A percentile compares a stretch with the other conserved stretches of the same genome.
Conservation (phyloP, 2,329 filamentous ascomycete species). For the Truncatella angustata region DNA sequence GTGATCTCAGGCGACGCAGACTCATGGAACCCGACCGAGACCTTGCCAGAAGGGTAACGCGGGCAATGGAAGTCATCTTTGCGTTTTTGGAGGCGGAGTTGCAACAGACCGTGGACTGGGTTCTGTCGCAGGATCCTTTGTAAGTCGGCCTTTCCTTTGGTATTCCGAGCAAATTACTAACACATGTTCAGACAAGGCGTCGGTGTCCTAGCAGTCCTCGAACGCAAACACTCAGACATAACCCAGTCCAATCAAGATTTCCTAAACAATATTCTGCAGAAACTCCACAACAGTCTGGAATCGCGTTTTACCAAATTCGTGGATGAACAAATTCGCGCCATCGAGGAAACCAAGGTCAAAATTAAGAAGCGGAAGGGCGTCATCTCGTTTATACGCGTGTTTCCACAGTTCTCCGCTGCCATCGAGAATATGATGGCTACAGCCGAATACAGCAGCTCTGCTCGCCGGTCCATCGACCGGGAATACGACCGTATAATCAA, state of each 20-base stretch:
- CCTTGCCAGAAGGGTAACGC: slow-evolving; percentile 79
- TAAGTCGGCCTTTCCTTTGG: slow-evolving; percentile 44
- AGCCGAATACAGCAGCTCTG: slow-evolving; percentile 54
- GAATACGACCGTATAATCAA: slow-evolving; percentile 88
- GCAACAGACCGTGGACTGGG: slow-evolving; percentile 80
- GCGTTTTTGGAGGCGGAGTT: slow-evolving; percentile 77
- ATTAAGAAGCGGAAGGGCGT: slow-evolving; percentile 98
- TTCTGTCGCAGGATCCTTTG: slow-evolving; percentile 75
- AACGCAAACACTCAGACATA: slow-evolving; percentile 74
- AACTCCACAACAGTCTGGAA: slow-evolving; percentile 72
- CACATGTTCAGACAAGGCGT: slow-evolving; percentile 72
- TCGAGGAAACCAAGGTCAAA: slow-evolving; percentile 98
- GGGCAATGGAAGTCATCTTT: slow-evolving; percentile 87
- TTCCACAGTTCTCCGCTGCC: slow-evolving; percentile 79
- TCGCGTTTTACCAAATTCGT: slow-evolving; percentile 83
- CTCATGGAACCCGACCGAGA: slow-evolving; percentile 86
- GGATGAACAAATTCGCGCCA: slow-evolving; percentile 90
- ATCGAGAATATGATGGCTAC: slow-evolving; percentile 79
- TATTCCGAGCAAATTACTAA: slow-evolving; percentile 19
- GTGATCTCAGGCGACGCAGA: slow-evolving; percentile 70
- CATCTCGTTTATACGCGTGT: slow-evolving; percentile 91
- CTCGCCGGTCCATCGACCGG: slow-evolving; percentile 77
- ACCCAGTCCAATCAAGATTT: slow-evolving; percentile 94
- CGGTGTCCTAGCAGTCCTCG: slow-evolving; percentile 77
- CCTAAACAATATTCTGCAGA: slow-evolving; percentile 74